Conservation (phyloP, 345 rosid species). For the Eucalyptus sideroxylon region DNA sequence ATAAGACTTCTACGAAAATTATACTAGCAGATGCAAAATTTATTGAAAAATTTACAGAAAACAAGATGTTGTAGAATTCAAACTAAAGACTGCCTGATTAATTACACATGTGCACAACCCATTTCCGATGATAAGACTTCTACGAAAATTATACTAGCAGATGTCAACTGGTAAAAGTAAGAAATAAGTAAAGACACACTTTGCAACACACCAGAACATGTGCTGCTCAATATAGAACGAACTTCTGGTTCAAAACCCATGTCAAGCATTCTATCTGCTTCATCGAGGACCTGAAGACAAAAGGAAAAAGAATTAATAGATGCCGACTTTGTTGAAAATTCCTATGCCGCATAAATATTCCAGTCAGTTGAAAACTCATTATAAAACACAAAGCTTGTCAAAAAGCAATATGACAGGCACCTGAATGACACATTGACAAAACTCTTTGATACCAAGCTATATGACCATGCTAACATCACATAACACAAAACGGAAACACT, state of each 20-base stretch:
- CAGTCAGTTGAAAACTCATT: background rate
- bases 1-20: background rate
- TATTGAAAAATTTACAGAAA: background rate
- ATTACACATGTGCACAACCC: background rate
- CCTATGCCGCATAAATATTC: background rate
- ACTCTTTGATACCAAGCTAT: background rate
- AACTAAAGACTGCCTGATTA: background rate
- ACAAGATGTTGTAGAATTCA: background rate
- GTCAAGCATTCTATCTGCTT: conserved; percentile 99
- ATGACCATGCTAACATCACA: background rate
- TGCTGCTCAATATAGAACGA: conserved; percentile 73
- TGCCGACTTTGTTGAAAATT: background rate
- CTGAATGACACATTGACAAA: background rate
- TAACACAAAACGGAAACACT: background rate
- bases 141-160: background rate
- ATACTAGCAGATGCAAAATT: background rate
- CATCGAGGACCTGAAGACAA: conserved; percentile 75
- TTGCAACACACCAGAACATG: conserved; percentile 38
- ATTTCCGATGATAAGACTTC: background rate
- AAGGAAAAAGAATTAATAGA: background rate
- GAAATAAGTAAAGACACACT: background rate
- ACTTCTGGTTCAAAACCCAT: conserved; percentile 96
- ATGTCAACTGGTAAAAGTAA: background rate
- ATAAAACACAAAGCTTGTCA: background rate
- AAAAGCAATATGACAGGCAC: background rate